Conservation (phyloP, 345 rosid genomes). For the Hirschfeldia incana region DNA sequence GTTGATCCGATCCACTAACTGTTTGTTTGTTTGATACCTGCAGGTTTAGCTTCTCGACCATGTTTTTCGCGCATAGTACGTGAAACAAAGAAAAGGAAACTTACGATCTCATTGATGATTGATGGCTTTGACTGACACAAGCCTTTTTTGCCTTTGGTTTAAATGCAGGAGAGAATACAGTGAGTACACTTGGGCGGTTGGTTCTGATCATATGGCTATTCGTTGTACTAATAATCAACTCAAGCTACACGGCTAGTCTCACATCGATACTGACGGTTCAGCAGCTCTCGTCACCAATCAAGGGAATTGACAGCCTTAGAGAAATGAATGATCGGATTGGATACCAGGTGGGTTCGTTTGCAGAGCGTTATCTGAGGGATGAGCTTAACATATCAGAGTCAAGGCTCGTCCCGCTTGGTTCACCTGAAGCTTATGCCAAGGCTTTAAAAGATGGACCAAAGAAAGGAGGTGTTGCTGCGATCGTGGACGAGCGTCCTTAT, state of each 20-base stretch:
- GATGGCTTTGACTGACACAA: conserved; percentile 31
- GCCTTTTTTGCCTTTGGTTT: conserved; percentile 23
- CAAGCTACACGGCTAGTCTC: conserved; percentile 95
- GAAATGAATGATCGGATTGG: conserved; percentile 67
- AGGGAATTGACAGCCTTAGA: conserved; percentile 78
- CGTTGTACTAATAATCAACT: conserved; percentile 87
- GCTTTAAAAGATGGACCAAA: conserved; percentile 71
- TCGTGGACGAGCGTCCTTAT: conserved; percentile 84
- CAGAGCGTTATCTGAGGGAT: conserved; percentile 67
- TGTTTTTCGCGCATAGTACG: conserved; percentile 94
- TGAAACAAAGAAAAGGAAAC: conserved; percentile 7
- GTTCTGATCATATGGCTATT: conserved; percentile 92
- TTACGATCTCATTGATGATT: neutral
- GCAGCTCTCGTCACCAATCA: conserved; percentile 74
- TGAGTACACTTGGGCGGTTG: conserved; percentile 78
- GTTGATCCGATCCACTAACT: conserved; percentile 21
- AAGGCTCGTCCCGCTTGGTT: conserved; percentile 71
- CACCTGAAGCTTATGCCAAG: conserved; percentile 75
- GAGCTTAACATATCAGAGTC: conserved; percentile 73
- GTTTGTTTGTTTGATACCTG: conserved; percentile 43
- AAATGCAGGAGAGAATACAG: conserved; percentile 75
- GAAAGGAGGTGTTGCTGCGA: conserved; percentile 88
- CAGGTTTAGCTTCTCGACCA: conserved; percentile 98
- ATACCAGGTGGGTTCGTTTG: conserved; percentile 86
- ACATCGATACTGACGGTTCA: conserved; percentile 94